These are phyloP conservation scores for Agrocybe praecox DNA, from an alignment of 768 basidiomycete genomes.

Conservation along the genomic window DNA sequence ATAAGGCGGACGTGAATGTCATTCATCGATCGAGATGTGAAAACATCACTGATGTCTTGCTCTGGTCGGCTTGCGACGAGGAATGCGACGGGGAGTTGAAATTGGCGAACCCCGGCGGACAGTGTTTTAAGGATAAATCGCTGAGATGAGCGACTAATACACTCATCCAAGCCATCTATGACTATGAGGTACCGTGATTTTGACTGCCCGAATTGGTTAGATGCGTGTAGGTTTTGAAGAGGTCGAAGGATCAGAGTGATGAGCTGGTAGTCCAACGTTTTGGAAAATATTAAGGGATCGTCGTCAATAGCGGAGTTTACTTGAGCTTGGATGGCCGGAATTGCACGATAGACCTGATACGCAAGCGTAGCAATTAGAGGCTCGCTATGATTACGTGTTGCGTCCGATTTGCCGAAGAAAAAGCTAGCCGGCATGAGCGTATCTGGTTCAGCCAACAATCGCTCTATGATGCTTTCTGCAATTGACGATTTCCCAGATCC, in stretches of 20 bases:
- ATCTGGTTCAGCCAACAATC: constrained; percentile 8
- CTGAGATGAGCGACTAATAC: neutral
- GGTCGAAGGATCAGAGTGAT: constrained; percentile 1
- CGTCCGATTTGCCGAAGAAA: constrained; percentile 33
- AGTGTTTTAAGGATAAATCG: too few relatives aligned
- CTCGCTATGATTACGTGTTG: constrained; percentile 21
- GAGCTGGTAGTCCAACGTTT: neutral
- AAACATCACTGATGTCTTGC: neutral
- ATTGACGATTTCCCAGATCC: constrained; percentile 16
- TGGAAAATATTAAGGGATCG: constrained; percentile 6
- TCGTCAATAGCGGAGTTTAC: constrained; percentile 1
- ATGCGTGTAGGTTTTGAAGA: neutral
- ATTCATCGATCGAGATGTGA: constrained; percentile 2
- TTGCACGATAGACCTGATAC: constrained; percentile 23
- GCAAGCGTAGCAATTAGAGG: constrained; percentile 32
- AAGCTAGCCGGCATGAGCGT: constrained; percentile 30
- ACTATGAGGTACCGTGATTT: constrained; percentile 1
- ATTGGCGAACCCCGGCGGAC: too few relatives aligned
- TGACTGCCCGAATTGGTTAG: neutral
- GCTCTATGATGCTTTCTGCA: constrained; percentile 11
- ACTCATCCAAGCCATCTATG: constrained; percentile 27
- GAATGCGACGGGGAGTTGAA: neutral
- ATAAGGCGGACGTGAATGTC: neutral
- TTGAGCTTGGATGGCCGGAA: constrained; percentile 2
- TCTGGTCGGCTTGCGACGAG: constrained; percentile 16